Evolutionary conservation across 768 basidiomycete species (phyloP), one percentile per base, ranked within the genome.

Genomic region (Melanogaster broomeanus): DNA sequence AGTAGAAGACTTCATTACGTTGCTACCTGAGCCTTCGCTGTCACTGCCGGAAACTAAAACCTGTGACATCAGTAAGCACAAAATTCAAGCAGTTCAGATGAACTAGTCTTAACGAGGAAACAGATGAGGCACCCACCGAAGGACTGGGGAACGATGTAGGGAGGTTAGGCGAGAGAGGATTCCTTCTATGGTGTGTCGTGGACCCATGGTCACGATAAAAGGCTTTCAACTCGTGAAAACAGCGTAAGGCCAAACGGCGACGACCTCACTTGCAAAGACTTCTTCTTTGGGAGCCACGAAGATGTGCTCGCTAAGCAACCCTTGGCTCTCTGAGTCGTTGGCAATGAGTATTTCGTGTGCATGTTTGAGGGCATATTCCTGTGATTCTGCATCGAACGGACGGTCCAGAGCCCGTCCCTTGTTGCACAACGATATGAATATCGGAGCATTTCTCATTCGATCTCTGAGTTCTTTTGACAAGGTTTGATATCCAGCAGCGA

Each of bases 211-310:
- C 70, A 1, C 74, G 63, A 64, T 95, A 96, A 61, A 96, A 88
- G 2, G 70, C 87, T 87, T 45, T 42, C 12, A 33, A 22, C 21
- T 6, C 24, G 25, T 57, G 11, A 56, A 42, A 19, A 6, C 13
- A 5, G 37, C 25, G 19, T n/a, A 27, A 6, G 11, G n/a, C 13
- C 16, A 15, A 16, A 27, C 9, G 16, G 21, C 11, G 15, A 11
- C 16, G 4, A 24, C 4, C 57, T 49, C 52, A 88, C 84, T 81
- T 83, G 96, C 94, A 5, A 97, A 76, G 3, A 90, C 76, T 59
- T 94, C 91, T 66, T 97, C 93, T 66, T 94, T 88, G 1, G 89
- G 87, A 6, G 87, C 88, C 13, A 78, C 79, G 58, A 84, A 89
- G 6, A 94, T 69, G 4, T 76, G 74, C 33, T 84, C 81, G 10